Conservation (phyloP, 352 stramenopile genomes). For the Globisporangium mamillatum region DNA sequence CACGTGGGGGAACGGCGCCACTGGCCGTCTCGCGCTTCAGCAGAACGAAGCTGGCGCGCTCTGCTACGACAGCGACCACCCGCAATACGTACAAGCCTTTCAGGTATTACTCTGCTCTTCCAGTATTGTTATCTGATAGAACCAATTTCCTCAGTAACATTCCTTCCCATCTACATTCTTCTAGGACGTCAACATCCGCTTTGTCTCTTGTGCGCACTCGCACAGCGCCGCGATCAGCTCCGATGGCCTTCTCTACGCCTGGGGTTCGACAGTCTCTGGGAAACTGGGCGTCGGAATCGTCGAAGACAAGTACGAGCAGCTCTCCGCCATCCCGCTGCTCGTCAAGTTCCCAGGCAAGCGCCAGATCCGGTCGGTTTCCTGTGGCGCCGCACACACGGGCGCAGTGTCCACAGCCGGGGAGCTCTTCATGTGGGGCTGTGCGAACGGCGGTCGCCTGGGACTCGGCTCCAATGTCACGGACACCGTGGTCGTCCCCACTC, state of each 20-base stretch:
- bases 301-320: slow-evolving; percentile 82
- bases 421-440: slow-evolving; percentile 90
- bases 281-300: slow-evolving; percentile 89
- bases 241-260: slow-evolving; percentile 82
- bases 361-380: slow-evolving; percentile 79
- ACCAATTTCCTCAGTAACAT: background rate
- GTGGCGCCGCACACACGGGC: slow-evolving; percentile 80
- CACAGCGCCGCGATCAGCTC: slow-evolving; percentile 86
- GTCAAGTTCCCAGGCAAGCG: slow-evolving; percentile 71
- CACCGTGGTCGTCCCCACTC: slow-evolving; percentile 63
- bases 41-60: slow-evolving; percentile 44
- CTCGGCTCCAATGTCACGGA: slow-evolving; percentile 72
- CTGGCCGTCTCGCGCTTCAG: slow-evolving; percentile 77
- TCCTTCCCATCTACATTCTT: slow-evolving; percentile 12
- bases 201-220: slow-evolving; percentile 71
- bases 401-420: slow-evolving; percentile 64
- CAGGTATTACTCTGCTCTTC: slow-evolving; percentile 16
- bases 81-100: slow-evolving; percentile 54
- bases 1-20: slow-evolving; percentile 85
- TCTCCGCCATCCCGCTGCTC: slow-evolving; percentile 55
- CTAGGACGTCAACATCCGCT: slow-evolving; percentile 41
- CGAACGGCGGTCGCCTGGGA: slow-evolving; percentile 90
- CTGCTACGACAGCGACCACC: slow-evolving; percentile 67
- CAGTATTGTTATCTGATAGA: background rate
- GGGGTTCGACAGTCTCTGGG: slow-evolving; percentile 77